These are phyloP conservation scores for Moesziomyces aphidis DNA, from an alignment of 1,284 basidiomycete genomes.

Conservation along the genomic window DNA sequence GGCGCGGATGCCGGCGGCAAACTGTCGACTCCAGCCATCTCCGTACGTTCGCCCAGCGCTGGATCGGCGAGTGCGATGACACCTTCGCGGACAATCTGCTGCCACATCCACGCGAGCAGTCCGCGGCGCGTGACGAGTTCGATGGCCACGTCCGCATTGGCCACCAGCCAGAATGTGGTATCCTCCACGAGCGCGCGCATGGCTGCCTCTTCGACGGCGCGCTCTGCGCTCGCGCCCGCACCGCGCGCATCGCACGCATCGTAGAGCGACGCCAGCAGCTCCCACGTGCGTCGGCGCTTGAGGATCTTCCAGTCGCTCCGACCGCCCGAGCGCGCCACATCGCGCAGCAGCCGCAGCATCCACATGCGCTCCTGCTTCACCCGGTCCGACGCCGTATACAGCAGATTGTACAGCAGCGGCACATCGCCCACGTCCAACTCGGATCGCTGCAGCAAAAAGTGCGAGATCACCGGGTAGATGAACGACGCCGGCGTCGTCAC, in stretches of 20 bases:
- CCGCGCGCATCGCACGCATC: conserved; percentile 71
- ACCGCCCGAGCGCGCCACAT: conserved; percentile 77
- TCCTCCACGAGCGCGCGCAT: conserved; percentile 41
- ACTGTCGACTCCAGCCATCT: neutral
- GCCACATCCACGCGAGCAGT: conserved; percentile 52
- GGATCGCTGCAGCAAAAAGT: conserved; percentile 86
- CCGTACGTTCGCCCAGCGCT: neutral
- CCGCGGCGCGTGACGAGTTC: conserved; percentile 48
- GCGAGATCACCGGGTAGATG: conserved; percentile 81
- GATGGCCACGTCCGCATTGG: conserved; percentile 36
- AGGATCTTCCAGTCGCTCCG: conserved; percentile 83
- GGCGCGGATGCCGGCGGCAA: neutral
- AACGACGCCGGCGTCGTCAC: conserved; percentile 83
- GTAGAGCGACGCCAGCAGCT: conserved; percentile 83
- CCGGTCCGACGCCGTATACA: conserved; percentile 81
- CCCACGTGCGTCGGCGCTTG: conserved; percentile 85
- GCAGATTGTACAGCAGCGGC: conserved; percentile 84
- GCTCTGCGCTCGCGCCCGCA: conserved; percentile 8
- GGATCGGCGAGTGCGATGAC: conserved; percentile 21
- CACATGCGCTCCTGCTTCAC: conserved; percentile 82
- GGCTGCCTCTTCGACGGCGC: conserved; percentile 32
- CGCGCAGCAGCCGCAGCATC: conserved; percentile 85
- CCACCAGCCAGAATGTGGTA: conserved; percentile 31
- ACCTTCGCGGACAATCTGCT: conserved; percentile 38
- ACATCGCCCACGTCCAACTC: conserved; percentile 80